Percentiles rank a stretch among this genome's conserved stretches.
phyloP scores from a whole-genome alignment of 129 eudicot genomes.

The Tagetes erecta region DNA sequence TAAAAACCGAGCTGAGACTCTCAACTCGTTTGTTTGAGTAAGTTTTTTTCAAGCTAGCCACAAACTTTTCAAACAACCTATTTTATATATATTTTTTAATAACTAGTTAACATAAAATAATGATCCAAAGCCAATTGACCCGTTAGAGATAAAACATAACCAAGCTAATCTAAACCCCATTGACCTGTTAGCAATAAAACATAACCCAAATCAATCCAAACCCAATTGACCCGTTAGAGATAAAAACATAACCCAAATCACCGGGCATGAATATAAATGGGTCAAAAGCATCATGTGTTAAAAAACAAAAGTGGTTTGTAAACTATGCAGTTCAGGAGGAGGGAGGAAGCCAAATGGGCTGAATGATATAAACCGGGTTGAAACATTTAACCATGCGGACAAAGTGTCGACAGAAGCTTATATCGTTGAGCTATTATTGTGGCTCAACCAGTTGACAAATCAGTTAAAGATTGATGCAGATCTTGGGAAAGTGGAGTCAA shows the following conservation, averaged over 20 bases:
- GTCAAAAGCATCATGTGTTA: not conserved
- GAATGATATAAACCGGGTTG: constrained; percentile 48
- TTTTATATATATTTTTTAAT: no score
- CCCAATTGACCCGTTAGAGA: not conserved
- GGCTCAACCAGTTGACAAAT: constrained; percentile 67
- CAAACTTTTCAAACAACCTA: no score
- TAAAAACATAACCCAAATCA: not conserved
- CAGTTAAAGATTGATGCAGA: constrained; percentile 39
- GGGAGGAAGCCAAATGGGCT: constrained; percentile 52
- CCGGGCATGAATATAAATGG: not conserved
- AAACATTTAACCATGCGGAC: constrained; percentile 85
- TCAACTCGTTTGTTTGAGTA: no score
- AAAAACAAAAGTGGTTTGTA: constrained; percentile 10
- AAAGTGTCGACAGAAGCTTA: constrained; percentile 61
- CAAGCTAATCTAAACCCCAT: not conserved
- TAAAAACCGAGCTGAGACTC: no score
- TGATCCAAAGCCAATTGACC: not conserved
- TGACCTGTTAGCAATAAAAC: not conserved
- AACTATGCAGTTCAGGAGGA: constrained; percentile 58
- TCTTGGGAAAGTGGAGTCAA: constrained; percentile 24
- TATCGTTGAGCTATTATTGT: constrained; percentile 55
- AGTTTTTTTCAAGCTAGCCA: no score
- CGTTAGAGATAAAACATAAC: not conserved
- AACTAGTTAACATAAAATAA: no score
- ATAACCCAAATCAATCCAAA: not conserved